phyloP scores from a whole-genome alignment of 306 rosid species.

The Cucumis hystrix region DNA sequence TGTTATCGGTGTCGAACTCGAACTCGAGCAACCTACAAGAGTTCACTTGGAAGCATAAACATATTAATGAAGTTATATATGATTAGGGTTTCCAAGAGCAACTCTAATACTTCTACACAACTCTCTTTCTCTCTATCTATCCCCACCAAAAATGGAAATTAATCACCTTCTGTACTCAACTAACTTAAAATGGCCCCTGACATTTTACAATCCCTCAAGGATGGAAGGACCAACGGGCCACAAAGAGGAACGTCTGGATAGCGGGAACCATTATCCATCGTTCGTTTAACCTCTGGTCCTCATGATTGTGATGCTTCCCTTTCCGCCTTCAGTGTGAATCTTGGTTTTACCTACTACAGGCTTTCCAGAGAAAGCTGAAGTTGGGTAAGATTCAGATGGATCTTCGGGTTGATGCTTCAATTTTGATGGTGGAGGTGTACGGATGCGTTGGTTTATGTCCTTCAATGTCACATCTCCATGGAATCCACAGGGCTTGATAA shows the following conservation, averaged over 20 bases:
- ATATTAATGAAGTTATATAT: slow-evolving; percentile 8
- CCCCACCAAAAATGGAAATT: not conserved
- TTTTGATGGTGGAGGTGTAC: slow-evolving; percentile 54
- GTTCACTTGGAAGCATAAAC: slow-evolving; percentile 24
- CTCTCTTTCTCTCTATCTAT: not conserved
- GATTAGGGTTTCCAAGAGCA: slow-evolving; percentile 13
- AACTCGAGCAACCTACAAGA: not conserved
- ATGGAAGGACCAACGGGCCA: slow-evolving; percentile 4
- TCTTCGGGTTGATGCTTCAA: slow-evolving; percentile 38
- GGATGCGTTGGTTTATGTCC: slow-evolving; percentile 85
- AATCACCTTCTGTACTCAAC: slow-evolving; percentile 2
- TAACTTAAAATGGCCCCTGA: slow-evolving; percentile 11
- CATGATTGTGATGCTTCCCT: slow-evolving; percentile 97
- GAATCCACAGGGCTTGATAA: slow-evolving; percentile 70
- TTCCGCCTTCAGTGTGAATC: slow-evolving; percentile 82
- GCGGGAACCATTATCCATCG: slow-evolving; percentile 8
- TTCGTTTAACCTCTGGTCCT: slow-evolving; percentile 64
- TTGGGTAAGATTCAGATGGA: slow-evolving; percentile 41
- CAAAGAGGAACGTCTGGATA: not conserved
- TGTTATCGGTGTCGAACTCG: not conserved
- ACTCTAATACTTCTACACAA: not conserved
- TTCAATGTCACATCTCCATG: slow-evolving; percentile 83
- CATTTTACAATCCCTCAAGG: slow-evolving; percentile 21
- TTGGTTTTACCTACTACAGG: slow-evolving; percentile 89
- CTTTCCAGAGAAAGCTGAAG: slow-evolving; percentile 90